Conservation (phyloP, 192 early-diverging fungal genomes). For the Coemansia sp. region DNA sequence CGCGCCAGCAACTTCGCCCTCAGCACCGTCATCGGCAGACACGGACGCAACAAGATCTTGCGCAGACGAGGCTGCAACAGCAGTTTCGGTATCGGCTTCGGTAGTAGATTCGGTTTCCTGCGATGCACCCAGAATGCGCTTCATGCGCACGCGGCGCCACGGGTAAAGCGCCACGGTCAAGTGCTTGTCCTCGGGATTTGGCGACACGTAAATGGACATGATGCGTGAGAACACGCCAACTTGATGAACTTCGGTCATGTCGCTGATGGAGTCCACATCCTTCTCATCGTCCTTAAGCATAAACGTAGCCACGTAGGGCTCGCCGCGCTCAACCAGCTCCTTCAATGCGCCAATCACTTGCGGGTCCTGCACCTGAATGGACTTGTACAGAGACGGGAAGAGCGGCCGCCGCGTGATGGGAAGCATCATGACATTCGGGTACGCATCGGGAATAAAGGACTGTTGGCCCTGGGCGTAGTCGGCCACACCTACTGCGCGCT, state of each 20-base stretch:
- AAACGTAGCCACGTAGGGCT: constrained; percentile 97
- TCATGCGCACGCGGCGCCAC: constrained; percentile 84
- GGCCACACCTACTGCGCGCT: constrained; percentile 55
- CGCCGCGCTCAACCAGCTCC: constrained; percentile 81
- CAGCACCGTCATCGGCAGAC: not conserved
- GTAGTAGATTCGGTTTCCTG: not conserved
- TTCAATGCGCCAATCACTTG: constrained; percentile 88
- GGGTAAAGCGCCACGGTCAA: constrained; percentile 95
- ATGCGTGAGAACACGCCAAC: constrained; percentile 98
- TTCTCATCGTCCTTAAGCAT: constrained; percentile 85
- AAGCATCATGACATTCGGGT: constrained; percentile 89
- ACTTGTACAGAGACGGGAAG: constrained; percentile 98
- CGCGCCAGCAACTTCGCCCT: constrained; percentile 3
- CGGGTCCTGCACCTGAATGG: constrained; percentile 93
- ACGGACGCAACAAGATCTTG: not conserved
- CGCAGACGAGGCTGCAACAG: not conserved
- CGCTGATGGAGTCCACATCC: constrained; percentile 77
- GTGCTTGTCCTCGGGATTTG: constrained; percentile 67
- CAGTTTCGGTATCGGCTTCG: not conserved
- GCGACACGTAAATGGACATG: constrained; percentile 86
- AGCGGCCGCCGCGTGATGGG: constrained; percentile 89
- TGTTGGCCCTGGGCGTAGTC: constrained; percentile 65
- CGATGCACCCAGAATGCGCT: constrained; percentile 21
- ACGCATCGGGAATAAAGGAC: constrained; percentile 82
- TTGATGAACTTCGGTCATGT: constrained; percentile 72